Evolutionary conservation across 176 grass and related monocot genomes (phyloP).

Genomic region (Eleusine coracana): DNA sequence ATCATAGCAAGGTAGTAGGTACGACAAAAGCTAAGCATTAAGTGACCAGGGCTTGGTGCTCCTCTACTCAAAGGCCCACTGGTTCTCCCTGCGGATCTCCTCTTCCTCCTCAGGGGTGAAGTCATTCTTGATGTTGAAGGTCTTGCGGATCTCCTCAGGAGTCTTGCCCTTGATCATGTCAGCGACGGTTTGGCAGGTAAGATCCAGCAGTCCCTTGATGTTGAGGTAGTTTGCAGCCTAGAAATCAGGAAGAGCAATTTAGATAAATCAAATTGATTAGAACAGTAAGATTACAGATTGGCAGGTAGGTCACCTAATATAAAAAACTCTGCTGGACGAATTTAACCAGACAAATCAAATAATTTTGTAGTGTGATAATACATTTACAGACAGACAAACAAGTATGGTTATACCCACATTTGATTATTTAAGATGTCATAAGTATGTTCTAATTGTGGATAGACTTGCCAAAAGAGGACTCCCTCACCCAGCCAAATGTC

Average conservation of each 20-base stretch:
- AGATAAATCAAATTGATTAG: too few species aligned
- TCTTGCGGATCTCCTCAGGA: constrained; percentile 53
- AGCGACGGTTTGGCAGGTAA: constrained; percentile 51
- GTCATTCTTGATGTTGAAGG: constrained; percentile 52
- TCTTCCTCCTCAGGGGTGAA: constrained; percentile 53
- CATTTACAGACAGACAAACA: too few species aligned
- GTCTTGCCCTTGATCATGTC: constrained; percentile 56
- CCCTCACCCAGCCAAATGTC: too few species aligned
- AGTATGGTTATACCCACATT: too few species aligned
- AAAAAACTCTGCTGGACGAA: too few species aligned
- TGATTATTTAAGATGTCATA: too few species aligned
- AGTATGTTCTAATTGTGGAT: too few species aligned
- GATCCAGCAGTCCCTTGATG: constrained; percentile 50
- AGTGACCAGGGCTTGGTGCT: background rate
- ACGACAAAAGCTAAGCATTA: constrained; percentile 3
- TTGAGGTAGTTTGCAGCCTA: constrained; percentile 53
- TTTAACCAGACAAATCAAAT: too few species aligned
- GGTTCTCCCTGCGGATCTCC: constrained; percentile 56
- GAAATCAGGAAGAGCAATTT: background rate
- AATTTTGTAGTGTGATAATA: too few species aligned
- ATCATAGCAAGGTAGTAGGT: constrained; percentile 17
- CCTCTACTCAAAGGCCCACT: constrained; percentile 48
- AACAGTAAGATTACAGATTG: too few species aligned
- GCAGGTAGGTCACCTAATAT: too few species aligned
- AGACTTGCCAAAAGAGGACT: too few species aligned